A percentile compares a stretch with the other conserved stretches of the same genome.
Evolutionary conservation across 169 alveolate species (phyloP).

Genomic region (Eimeria maxima): DNA sequence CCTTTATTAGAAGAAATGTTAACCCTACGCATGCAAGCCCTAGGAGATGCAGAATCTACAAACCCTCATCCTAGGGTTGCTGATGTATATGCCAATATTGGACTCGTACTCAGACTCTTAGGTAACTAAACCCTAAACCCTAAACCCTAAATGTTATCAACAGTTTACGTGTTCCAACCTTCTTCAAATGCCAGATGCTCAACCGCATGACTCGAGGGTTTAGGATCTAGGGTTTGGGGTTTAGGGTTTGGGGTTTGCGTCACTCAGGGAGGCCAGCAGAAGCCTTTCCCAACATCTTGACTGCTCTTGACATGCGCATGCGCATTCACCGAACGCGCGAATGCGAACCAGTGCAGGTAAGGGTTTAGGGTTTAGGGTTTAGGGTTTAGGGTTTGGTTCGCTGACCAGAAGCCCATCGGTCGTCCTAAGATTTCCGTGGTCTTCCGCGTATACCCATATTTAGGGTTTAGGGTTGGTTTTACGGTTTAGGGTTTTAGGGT

Average conservation of each 20-base stretch:
- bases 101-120: constrained; percentile 80
- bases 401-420: constrained; percentile 83
- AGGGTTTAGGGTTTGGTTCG: constrained; percentile 72
- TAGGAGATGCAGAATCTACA: constrained; percentile 67
- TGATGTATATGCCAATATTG: constrained; percentile 85
- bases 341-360: constrained; percentile 57
- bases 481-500: no score
- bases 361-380: background rate
- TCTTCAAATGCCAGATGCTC: no score
- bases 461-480: no score
- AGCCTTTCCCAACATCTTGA: constrained; percentile 79
- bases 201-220: background rate
- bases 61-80: constrained; percentile 87
- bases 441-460: no score
- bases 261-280: constrained; percentile 64
- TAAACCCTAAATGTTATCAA: background rate
- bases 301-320: constrained; percentile 85
- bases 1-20: constrained; percentile 74
- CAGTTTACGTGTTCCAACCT: background rate
- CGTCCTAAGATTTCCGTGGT: constrained; percentile 84
- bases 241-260: constrained; percentile 1
- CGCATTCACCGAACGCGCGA: constrained; percentile 65
- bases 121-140: constrained; percentile 55
- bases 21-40: constrained; percentile 62
- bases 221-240: background rate